Conservation (phyloP, 108 stramenopile species). For the Cyclostephanos tholiformis region DNA sequence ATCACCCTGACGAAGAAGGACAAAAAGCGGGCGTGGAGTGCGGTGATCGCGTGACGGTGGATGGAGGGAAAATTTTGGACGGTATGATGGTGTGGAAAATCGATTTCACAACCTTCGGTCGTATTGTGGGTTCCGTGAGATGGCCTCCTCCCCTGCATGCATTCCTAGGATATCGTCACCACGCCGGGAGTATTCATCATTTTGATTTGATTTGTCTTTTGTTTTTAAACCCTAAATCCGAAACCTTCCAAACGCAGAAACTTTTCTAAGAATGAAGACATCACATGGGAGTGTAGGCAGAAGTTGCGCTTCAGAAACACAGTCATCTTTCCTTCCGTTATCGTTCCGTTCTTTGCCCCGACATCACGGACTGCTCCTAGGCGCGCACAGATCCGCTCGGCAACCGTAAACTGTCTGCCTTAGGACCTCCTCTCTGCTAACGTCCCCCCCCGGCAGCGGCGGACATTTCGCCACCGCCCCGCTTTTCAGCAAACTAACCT, state of each 20-base stretch:
- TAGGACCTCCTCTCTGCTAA: constrained; percentile 73
- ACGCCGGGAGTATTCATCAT: not conserved
- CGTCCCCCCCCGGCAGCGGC: constrained; percentile 72
- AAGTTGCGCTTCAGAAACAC: not conserved
- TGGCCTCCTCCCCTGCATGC: not conserved
- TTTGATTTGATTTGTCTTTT: not conserved
- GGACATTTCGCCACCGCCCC: constrained; percentile 79
- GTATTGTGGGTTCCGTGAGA: not conserved
- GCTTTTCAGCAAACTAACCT: constrained; percentile 70
- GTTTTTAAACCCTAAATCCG: too few relatives aligned
- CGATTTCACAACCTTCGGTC: not conserved
- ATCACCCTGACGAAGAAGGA: constrained; percentile 69
- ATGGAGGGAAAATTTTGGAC: not conserved
- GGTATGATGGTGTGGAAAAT: not conserved
- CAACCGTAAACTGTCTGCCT: constrained; percentile 73
- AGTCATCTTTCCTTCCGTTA: not conserved
- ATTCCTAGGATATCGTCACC: not conserved
- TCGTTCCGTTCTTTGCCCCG: not conserved
- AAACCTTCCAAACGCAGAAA: too few relatives aligned
- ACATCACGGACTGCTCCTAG: constrained; percentile 42
- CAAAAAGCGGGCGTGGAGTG: constrained; percentile 13
- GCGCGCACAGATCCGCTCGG: constrained; percentile 64
- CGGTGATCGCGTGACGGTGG: constrained; percentile 4
- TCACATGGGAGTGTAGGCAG: not conserved
- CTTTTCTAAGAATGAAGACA: too few relatives aligned